These are phyloP conservation scores for Fusarium sp. DNA, from an alignment of 2,329 filamentous ascomycete species.

Conservation along the genomic window DNA sequence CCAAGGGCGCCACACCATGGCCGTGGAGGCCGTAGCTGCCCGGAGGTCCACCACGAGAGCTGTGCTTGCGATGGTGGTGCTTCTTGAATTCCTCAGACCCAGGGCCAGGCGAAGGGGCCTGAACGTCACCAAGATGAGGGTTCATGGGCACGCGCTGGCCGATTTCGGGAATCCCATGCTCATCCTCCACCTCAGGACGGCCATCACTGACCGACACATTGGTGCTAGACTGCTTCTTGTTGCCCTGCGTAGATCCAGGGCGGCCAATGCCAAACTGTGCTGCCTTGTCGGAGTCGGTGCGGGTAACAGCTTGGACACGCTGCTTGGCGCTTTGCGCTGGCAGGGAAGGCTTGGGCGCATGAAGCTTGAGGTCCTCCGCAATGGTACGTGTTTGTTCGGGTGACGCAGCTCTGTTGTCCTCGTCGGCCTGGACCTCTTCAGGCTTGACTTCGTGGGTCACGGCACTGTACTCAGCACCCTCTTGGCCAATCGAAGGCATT, in stretches of 20 bases:
- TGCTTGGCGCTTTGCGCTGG: conserved; percentile 83
- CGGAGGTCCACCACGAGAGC: conserved; percentile 75
- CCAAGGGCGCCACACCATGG: conserved; percentile 77
- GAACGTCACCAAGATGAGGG: conserved; percentile 90
- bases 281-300: conserved; percentile 88
- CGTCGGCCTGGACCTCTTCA: conserved; percentile 53
- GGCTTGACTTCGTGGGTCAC: conserved; percentile 54
- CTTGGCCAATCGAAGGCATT: conserved; percentile 86
- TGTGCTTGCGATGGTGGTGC: conserved; percentile 75
- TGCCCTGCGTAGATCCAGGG: conserved; percentile 58
- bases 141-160: conserved; percentile 94
- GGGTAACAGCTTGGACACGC: conserved; percentile 83
- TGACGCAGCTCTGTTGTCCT: conserved; percentile 50
- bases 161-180: conserved; percentile 91
- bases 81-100: conserved; percentile 53
- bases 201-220: conserved; percentile 61
- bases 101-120: conserved; percentile 86
- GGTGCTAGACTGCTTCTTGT: conserved; percentile 72
- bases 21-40: conserved; percentile 94
- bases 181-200: conserved; percentile 67
- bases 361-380: conserved; percentile 81
- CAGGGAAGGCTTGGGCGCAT: conserved; percentile 88
- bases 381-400: conserved; percentile 81
- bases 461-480: conserved; percentile 85
- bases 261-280: conserved; percentile 85